Conservation (phyloP, 306 rosid species). For the Quercus berberidifolia region DNA sequence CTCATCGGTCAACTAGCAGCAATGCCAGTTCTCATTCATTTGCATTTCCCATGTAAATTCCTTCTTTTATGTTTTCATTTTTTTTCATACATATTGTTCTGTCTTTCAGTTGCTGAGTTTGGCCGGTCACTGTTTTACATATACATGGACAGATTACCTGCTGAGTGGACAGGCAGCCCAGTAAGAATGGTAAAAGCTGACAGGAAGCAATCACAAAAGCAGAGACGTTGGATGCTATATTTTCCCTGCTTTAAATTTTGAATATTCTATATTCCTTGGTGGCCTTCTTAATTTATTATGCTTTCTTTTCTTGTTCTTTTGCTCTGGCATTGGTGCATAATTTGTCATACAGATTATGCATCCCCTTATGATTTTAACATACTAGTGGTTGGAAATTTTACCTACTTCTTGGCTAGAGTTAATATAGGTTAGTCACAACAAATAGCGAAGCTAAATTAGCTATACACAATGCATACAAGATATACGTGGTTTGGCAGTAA, state of each 20-base stretch:
- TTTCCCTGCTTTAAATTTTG: constrained; percentile 48
- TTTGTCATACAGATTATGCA: neutral
- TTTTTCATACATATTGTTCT: neutral
- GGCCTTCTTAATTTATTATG: neutral
- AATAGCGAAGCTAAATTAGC: no score
- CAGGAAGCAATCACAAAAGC: constrained; percentile 22
- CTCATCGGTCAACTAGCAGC: constrained; percentile 62
- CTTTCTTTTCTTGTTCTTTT: neutral
- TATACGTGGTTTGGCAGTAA: no score
- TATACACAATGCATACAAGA: no score
- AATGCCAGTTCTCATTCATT: constrained; percentile 66
- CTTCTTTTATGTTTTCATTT: neutral
- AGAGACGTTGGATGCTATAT: constrained; percentile 25
- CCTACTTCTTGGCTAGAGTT: no score
- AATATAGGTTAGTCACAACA: no score
- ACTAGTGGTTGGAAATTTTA: no score
- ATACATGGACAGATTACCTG: constrained; percentile 44
- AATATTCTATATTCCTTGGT: neutral
- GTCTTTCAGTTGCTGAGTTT: neutral
- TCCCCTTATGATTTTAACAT: no score
- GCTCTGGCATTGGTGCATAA: neutral
- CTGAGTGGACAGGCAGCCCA: constrained; percentile 87
- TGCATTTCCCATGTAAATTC: constrained; percentile 68
- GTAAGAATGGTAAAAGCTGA: constrained; percentile 62
- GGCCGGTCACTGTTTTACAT: constrained; percentile 1